Evolutionary conservation across 192 early-diverging fungal species (phyloP).

Genomic region (Chytriomyces hyalinus): DNA sequence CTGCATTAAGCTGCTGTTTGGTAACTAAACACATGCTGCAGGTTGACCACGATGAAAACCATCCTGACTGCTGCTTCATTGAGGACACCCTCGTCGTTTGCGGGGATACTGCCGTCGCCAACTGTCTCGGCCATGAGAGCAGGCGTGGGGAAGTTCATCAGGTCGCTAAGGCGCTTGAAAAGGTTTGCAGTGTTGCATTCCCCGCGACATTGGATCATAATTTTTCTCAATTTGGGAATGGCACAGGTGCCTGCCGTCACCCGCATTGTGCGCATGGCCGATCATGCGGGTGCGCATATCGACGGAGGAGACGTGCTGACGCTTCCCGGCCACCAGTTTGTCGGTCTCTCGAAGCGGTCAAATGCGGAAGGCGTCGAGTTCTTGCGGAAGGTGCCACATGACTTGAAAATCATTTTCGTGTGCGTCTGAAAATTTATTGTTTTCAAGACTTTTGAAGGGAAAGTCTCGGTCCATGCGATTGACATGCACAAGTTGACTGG

Average conservation of each 20-base stretch:
- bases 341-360: conserved; percentile 48
- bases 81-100: conserved; percentile 47
- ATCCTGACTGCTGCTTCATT: conserved; percentile 52
- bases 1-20: background rate
- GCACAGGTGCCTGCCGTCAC: background rate
- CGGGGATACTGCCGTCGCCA: conserved; percentile 37
- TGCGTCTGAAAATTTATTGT: background rate
- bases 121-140: conserved; percentile 39
- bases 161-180: conserved; percentile 15
- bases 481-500: conserved; percentile 33
- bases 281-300: conserved; percentile 12
- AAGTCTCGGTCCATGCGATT: conserved; percentile 6
- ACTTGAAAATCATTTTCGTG: background rate
- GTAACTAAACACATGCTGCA: background rate
- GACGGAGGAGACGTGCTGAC: conserved; percentile 52
- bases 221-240: background rate
- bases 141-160: conserved; percentile 33
- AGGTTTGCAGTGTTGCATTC: background rate
- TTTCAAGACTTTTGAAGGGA: background rate
- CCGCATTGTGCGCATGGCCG: conserved; percentile 34
- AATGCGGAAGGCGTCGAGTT: conserved; percentile 41
- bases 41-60: conserved; percentile 38
- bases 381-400: conserved; percentile 27
- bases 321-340: conserved; percentile 39
- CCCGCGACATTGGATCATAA: background rate